Percentiles rank a stretch among this genome's conserved stretches.
phyloP scores from a whole-genome alignment of 2,329 filamentous ascomycete genomes.

The Paraphaeosphaeria sporulosa region DNA sequence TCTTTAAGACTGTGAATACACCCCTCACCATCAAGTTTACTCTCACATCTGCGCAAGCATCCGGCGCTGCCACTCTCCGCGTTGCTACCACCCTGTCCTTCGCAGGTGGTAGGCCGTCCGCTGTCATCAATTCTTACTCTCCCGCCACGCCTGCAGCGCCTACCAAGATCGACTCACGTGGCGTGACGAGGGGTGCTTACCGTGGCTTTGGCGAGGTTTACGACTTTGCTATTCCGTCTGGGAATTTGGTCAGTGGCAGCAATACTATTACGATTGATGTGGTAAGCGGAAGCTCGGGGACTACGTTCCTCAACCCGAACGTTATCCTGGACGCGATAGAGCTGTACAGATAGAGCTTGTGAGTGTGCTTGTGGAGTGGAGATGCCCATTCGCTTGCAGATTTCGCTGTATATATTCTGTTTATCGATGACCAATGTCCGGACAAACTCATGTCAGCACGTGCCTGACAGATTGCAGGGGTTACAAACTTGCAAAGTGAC shows the following conservation, averaged over 20 bases:
- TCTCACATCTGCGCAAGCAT: slow-evolving; percentile 57
- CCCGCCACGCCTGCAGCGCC: slow-evolving; percentile 62
- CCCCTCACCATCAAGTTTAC: slow-evolving; percentile 68
- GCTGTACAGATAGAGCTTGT: slow-evolving; percentile 31
- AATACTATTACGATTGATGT: slow-evolving; percentile 70
- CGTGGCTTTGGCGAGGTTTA: slow-evolving; percentile 71
- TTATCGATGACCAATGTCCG: too few species aligned
- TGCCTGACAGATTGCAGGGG: too few species aligned
- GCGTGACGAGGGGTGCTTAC: slow-evolving; percentile 71
- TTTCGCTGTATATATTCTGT: background rate
- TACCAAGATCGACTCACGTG: slow-evolving; percentile 69
- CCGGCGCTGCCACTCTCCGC: slow-evolving; percentile 64
- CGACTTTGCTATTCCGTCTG: slow-evolving; percentile 65
- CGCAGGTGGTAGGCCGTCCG: slow-evolving; percentile 65
- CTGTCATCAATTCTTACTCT: slow-evolving; percentile 64
- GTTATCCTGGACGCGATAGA: slow-evolving; percentile 49
- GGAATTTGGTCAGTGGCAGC: slow-evolving; percentile 64
- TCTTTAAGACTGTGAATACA: slow-evolving; percentile 68
- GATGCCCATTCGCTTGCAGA: background rate
- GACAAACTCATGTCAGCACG: too few species aligned
- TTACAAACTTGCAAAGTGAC: too few species aligned
- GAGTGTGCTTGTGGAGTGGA: background rate
- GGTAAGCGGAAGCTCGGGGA: slow-evolving; percentile 65
- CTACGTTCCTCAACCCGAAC: slow-evolving; percentile 65
- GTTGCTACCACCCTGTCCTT: slow-evolving; percentile 72